Conservation (phyloP, 2,329 filamentous ascomycete genomes). For the Lecanicillium sp. region DNA sequence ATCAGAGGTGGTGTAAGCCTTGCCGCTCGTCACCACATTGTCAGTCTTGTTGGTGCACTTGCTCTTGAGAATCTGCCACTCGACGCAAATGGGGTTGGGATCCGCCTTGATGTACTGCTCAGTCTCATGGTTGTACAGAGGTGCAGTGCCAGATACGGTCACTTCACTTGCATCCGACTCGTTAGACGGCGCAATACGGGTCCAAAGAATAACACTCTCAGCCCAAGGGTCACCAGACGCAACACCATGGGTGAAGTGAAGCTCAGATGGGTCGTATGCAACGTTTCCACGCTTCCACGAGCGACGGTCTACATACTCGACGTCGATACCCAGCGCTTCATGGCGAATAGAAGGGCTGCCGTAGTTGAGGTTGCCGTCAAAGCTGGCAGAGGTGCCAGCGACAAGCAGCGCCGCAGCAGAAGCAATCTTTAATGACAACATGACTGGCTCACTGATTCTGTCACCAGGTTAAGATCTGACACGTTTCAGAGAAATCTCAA, state of each 20-base stretch:
- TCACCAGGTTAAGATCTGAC: neutral
- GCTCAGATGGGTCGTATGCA: conserved; percentile 31
- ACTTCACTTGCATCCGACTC: conserved; percentile 38
- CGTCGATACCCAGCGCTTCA: conserved; percentile 53
- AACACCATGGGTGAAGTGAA: conserved; percentile 59
- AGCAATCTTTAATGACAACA: neutral
- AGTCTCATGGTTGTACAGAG: conserved; percentile 39
- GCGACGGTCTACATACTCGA: conserved; percentile 51
- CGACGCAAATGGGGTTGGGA: conserved; percentile 53
- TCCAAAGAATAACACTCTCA: conserved; percentile 50
- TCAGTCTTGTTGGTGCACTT: conserved; percentile 28
- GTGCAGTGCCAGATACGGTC: conserved; percentile 32
- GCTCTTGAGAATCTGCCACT: conserved; percentile 51
- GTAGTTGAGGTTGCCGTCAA: conserved; percentile 54
- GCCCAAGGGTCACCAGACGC: conserved; percentile 41
- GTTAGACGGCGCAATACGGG: conserved; percentile 32
- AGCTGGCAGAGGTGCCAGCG: conserved; percentile 8
- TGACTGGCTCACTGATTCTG: neutral
- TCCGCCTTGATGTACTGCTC: conserved; percentile 34
- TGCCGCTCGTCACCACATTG: conserved; percentile 45
- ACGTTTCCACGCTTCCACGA: conserved; percentile 33
- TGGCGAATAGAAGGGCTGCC: conserved; percentile 58
- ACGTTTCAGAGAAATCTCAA: too few relatives aligned
- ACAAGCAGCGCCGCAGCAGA: neutral
- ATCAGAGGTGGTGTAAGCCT: conserved; percentile 61